These are phyloP conservation scores for Fusarium gaditjirri DNA, from an alignment of 2,329 filamentous ascomycete species.

Conservation along the genomic window DNA sequence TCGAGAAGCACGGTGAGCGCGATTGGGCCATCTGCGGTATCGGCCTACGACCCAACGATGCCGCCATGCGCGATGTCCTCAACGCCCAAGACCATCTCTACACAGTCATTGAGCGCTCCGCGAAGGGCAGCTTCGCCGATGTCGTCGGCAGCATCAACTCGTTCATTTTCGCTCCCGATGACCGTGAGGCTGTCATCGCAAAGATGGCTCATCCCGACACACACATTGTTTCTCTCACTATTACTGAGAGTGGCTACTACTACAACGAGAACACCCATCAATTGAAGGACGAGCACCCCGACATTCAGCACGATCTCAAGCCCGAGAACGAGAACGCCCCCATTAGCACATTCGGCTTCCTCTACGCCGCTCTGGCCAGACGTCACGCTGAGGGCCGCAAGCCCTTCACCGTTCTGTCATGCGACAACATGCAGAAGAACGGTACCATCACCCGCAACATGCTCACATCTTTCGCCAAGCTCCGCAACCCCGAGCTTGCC, in stretches of 20 bases:
- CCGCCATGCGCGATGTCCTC: constrained; percentile 62
- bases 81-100: constrained; percentile 61
- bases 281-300: constrained; percentile 58
- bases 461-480: constrained; percentile 61
- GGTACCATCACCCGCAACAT: constrained; percentile 63
- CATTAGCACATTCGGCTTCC: constrained; percentile 62
- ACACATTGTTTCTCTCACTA: constrained; percentile 65
- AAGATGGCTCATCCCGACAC: constrained; percentile 67
- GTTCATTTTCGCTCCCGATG: constrained; percentile 62
- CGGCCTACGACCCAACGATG: constrained; percentile 61
- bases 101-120: constrained; percentile 65
- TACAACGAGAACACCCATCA: constrained; percentile 68
- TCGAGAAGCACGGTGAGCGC: constrained; percentile 56
- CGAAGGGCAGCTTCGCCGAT: constrained; percentile 58
- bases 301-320: constrained; percentile 61
- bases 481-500: constrained; percentile 59
- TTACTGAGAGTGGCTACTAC: constrained; percentile 67
- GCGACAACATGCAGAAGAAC: constrained; percentile 69
- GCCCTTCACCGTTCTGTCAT: constrained; percentile 65
- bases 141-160: constrained; percentile 64
- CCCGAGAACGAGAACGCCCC: constrained; percentile 57
- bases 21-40: constrained; percentile 64
- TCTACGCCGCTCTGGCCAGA: constrained; percentile 60
- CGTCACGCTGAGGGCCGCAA: constrained; percentile 58
- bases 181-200: constrained; percentile 61